Conservation (phyloP, 116 monocot species). For the Zostera marina region DNA sequence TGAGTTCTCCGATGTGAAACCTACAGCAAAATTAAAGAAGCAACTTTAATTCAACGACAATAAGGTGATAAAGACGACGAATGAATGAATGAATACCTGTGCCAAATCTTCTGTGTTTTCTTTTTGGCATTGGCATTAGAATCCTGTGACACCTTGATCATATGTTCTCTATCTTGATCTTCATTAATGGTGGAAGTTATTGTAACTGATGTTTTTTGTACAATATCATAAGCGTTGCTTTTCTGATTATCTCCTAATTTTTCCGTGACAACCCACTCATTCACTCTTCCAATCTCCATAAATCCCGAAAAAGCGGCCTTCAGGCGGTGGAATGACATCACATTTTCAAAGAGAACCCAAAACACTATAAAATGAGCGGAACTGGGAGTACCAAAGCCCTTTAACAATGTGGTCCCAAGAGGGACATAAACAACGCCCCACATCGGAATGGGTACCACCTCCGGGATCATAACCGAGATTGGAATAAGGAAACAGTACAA, state of each 20-base stretch:
- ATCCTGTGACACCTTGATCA: no score
- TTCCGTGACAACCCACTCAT: slow-evolving; percentile 18
- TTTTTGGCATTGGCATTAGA: no score
- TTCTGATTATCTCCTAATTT: slow-evolving; percentile 8
- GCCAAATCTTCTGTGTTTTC: background rate
- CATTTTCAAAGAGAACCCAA: slow-evolving; percentile 15
- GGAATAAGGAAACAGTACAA: slow-evolving; percentile 18
- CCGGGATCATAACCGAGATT: slow-evolving; percentile 5
- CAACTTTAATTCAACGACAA: no score
- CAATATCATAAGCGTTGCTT: no score
- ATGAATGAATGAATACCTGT: background rate
- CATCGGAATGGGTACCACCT: slow-evolving; percentile 5
- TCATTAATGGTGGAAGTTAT: background rate
- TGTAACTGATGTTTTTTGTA: no score
- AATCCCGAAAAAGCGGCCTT: slow-evolving; percentile 11
- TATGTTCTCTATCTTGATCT: background rate
- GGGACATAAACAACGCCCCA: slow-evolving; percentile 14
- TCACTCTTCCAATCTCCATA: slow-evolving; percentile 8
- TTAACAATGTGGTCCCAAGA: slow-evolving; percentile 2
- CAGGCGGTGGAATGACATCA: slow-evolving; percentile 11
- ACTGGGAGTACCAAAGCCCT: slow-evolving; percentile 13
- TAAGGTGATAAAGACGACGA: background rate
- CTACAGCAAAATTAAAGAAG: background rate
- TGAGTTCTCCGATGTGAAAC: background rate
- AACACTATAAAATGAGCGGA: slow-evolving; percentile 11